These are phyloP conservation scores for Plicaturopsis crispa DNA, from an alignment of 768 basidiomycete species.

Conservation along the genomic window DNA sequence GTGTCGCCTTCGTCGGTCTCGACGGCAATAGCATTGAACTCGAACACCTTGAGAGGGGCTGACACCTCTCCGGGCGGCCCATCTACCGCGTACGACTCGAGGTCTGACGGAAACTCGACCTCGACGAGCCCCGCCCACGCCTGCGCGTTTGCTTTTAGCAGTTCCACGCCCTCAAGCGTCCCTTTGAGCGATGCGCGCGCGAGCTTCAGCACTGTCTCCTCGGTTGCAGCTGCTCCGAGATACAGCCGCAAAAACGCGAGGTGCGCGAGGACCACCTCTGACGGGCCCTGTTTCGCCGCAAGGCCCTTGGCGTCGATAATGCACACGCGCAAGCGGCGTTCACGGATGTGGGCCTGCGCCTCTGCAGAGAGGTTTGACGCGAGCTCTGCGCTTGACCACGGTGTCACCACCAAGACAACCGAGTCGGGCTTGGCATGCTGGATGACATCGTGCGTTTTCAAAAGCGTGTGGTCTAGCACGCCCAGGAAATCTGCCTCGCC, in stretches of 20 bases:
- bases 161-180: conserved; percentile 37
- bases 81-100: conserved; percentile 11
- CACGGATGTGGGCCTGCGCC: conserved; percentile 35
- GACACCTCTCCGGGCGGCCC: conserved; percentile 11
- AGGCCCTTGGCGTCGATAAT: conserved; percentile 49
- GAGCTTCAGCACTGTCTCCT: conserved; percentile 44
- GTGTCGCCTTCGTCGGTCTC: conserved; percentile 52
- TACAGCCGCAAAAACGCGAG: conserved; percentile 84
- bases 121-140: conserved; percentile 66
- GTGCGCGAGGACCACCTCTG: conserved; percentile 54
- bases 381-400: conserved; percentile 75
- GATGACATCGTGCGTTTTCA: conserved; percentile 73
- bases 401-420: conserved; percentile 63
- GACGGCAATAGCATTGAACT: conserved; percentile 69
- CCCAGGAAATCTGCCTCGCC: conserved; percentile 64
- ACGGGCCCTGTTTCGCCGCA: conserved; percentile 22
- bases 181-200: conserved; percentile 39
- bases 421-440: conserved; percentile 59
- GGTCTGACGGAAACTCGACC: conserved; percentile 30
- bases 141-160: conserved; percentile 43
- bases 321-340: conserved; percentile 51
- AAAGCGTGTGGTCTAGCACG: conserved; percentile 66
- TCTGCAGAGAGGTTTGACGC: conserved; percentile 53
- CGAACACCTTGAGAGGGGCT: conserved; percentile 45
- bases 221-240: conserved; percentile 54